Conservation (phyloP, 177 flowering plant genomes). For the Vitis hybrid region DNA sequence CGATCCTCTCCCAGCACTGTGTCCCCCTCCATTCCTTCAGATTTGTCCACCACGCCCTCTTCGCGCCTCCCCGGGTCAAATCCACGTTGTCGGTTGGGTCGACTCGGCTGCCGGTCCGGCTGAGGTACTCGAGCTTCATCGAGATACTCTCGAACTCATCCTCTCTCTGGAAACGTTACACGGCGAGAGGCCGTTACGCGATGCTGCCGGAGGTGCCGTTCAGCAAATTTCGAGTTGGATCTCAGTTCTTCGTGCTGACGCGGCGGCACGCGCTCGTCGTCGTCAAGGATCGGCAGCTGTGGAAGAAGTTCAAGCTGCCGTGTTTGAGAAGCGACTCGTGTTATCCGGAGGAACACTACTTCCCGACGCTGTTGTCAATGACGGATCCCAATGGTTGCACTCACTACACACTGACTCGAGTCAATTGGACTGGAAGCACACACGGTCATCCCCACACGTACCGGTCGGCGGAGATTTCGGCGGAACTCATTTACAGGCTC, state of each 20-base stretch:
- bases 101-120: slow-evolving; percentile 8
- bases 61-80: slow-evolving; percentile 1
- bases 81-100: slow-evolving; percentile 14
- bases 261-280: slow-evolving; percentile 65
- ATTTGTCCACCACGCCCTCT: slow-evolving; percentile 3
- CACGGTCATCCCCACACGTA: slow-evolving; percentile 89
- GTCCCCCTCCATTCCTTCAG: slow-evolving; percentile 46
- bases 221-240: slow-evolving; percentile 74
- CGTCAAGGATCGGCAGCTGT: slow-evolving; percentile 59
- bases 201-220: slow-evolving; percentile 87
- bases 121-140: slow-evolving; percentile 53
- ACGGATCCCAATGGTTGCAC: slow-evolving; percentile 70
- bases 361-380: slow-evolving; percentile 85
- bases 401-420: slow-evolving; percentile 66
- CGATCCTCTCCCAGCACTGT: slow-evolving; percentile 82
- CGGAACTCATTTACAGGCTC: slow-evolving; percentile 53
- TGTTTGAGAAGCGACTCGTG: slow-evolving; percentile 67
- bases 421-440: slow-evolving; percentile 85
- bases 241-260: slow-evolving; percentile 80
- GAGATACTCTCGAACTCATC: slow-evolving; percentile 60
- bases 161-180: slow-evolving; percentile 61
- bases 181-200: slow-evolving; percentile 68
- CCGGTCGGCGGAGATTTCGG: slow-evolving; percentile 51
- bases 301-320: slow-evolving; percentile 85
- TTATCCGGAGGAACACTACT: slow-evolving; percentile 98